Conservation (phyloP, 495 filamentous ascomycete genomes). For the Evernia prunastri region DNA sequence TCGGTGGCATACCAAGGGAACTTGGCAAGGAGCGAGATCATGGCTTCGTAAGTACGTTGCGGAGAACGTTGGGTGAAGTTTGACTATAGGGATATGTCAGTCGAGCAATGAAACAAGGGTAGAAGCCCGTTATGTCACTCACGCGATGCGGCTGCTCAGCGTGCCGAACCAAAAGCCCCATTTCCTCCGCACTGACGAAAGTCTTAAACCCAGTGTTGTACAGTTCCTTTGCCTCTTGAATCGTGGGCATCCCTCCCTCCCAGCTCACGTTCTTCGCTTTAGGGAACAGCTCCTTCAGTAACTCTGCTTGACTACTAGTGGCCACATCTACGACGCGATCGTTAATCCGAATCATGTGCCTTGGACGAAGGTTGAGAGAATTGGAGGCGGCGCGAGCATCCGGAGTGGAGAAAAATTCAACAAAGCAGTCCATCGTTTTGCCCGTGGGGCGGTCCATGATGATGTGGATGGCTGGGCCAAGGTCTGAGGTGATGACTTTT, state of each 20-base stretch:
- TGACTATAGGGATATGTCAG: conserved; percentile 40
- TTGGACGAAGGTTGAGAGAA: conserved; percentile 36
- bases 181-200: conserved; percentile 66
- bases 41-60: conserved; percentile 67
- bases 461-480: conserved; percentile 63
- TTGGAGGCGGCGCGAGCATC: conserved; percentile 52
- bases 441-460: conserved; percentile 74
- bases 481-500: conserved; percentile 46
- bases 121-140: conserved; percentile 32
- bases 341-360: conserved; percentile 51
- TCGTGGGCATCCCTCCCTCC: conserved; percentile 43
- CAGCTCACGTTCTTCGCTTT: conserved; percentile 57
- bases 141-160: conserved; percentile 62
- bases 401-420: conserved; percentile 52
- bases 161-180: conserved; percentile 59
- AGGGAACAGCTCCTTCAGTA: conserved; percentile 66
- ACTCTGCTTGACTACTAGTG: conserved; percentile 50
- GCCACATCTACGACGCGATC: conserved; percentile 58
- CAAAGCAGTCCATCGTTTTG: conserved; percentile 72
- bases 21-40: conserved; percentile 70
- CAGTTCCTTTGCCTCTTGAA: conserved; percentile 37
- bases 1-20: conserved; percentile 63
- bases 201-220: conserved; percentile 63
- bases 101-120: background rate
- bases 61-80: conserved; percentile 57